phyloP scores from a whole-genome alignment of 2,329 filamentous ascomycete species.

The Cyphellophora europaea region DNA sequence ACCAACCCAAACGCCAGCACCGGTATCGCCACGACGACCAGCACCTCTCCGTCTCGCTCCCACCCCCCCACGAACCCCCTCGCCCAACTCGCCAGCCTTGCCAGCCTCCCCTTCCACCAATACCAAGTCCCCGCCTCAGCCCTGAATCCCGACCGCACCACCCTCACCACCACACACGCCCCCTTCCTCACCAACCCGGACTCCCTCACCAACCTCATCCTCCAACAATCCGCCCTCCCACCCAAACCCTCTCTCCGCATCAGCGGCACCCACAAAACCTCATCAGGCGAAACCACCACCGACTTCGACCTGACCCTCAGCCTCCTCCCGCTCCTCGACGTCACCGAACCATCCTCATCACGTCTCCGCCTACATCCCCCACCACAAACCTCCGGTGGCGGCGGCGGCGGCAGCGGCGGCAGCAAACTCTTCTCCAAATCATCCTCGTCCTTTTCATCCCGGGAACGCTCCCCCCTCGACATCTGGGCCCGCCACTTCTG shows the following conservation, averaged over 20 bases:
- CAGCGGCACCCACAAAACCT: conserved; percentile 12
- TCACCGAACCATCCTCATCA: background rate
- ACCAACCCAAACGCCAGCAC: background rate
- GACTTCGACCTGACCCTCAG: conserved; percentile 22
- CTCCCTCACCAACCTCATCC: conserved; percentile 19
- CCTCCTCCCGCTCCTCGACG: conserved; percentile 17
- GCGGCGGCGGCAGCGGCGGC: too few relatives aligned
- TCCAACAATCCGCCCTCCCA: conserved; percentile 21
- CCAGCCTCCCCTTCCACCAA: conserved; percentile 17
- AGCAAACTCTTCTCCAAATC: conserved; percentile 10
- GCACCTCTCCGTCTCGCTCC: too few relatives aligned
- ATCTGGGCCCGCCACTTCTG: background rate
- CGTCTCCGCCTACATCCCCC: background rate
- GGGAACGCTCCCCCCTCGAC: background rate
- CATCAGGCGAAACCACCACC: conserved; percentile 12
- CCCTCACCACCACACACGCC: conserved; percentile 19
- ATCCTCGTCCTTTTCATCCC: conserved; percentile 3
- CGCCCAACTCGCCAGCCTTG: conserved; percentile 13
- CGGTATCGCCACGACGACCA: background rate
- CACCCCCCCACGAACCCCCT: conserved; percentile 10
- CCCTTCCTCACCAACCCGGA: conserved; percentile 16
- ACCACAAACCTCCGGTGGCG: conserved; percentile 8
- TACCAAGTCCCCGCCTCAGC: conserved; percentile 19
- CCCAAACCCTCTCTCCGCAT: conserved; percentile 22
- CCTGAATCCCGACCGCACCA: conserved; percentile 19